A percentile compares a stretch with the other conserved stretches of the same genome.
Conservation (phyloP, 768 basidiomycete genomes). For the Termitomyces sp. region DNA sequence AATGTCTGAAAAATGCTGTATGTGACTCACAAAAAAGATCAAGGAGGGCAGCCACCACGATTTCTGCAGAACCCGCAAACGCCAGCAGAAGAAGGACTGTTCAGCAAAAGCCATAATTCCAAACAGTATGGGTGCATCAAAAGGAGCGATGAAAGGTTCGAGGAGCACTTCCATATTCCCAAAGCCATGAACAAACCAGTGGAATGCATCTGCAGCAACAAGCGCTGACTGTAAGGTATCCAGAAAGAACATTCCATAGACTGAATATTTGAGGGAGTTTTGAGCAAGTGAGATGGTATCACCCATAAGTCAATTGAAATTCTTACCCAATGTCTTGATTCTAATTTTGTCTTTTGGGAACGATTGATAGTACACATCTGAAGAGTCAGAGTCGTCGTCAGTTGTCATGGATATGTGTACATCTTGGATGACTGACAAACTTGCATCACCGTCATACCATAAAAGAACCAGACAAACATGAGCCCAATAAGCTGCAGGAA, state of each 20-base stretch:
- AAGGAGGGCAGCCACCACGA: neutral
- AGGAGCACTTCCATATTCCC: neutral
- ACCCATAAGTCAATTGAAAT: neutral
- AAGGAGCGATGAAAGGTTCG: neutral
- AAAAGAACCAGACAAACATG: too few relatives aligned
- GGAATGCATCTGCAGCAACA: neutral
- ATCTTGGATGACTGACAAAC: neutral
- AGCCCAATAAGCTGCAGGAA: neutral
- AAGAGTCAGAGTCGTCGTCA: neutral
- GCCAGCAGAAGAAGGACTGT: neutral
- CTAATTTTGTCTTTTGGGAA: neutral
- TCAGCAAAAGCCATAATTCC: neutral
- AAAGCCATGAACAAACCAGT: neutral
- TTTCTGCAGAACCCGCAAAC: neutral
- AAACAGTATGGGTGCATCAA: neutral
- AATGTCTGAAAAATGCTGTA: too few relatives aligned
- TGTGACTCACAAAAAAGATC: neutral
- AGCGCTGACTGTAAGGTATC: neutral
- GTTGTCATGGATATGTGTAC: neutral
- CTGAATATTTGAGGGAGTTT: neutral
- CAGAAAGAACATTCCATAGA: neutral
- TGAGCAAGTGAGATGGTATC: too few relatives aligned
- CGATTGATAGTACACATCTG: neutral
- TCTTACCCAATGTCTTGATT: neutral
- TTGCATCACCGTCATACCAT: neutral